Conservation (phyloP, 2,329 filamentous ascomycete species). For the Trichoderma sp. region DNA sequence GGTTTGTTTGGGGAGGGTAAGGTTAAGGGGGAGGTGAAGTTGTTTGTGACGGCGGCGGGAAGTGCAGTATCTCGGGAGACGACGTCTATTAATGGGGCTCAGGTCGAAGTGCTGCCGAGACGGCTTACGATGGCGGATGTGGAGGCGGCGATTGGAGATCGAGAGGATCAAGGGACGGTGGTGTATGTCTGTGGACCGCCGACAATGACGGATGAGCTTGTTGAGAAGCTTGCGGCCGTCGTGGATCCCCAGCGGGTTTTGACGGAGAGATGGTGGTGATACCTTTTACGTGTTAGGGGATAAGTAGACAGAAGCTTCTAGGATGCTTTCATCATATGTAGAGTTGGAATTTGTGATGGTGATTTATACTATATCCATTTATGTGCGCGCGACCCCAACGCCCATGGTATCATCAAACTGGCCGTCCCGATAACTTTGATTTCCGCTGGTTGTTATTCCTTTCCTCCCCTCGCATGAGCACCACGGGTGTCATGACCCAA, state of each 20-base stretch:
- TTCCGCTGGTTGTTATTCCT: not conserved
- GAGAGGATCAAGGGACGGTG: slow-evolving; percentile 42
- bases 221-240: slow-evolving; percentile 45
- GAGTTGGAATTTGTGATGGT: slow-evolving; percentile 11
- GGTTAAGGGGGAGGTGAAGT: slow-evolving; percentile 43
- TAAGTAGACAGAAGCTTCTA: not conserved
- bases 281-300: too few species aligned
- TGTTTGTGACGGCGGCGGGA: slow-evolving; percentile 49
- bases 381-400: slow-evolving; percentile 15
- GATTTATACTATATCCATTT: not conserved
- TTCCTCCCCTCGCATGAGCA: not conserved
- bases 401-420: slow-evolving; percentile 21
- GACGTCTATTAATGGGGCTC: slow-evolving; percentile 3
- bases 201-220: slow-evolving; percentile 67
- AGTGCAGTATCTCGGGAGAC: not conserved
- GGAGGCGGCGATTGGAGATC: slow-evolving; percentile 39
- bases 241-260: slow-evolving; percentile 52
- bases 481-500: not conserved
- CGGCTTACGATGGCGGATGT: slow-evolving; percentile 49
- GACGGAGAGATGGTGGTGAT: slow-evolving; percentile 65
- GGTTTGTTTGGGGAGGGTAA: slow-evolving; percentile 40
- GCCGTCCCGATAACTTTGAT: slow-evolving; percentile 1
- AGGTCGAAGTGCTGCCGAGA: slow-evolving; percentile 33
- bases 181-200: slow-evolving; percentile 71
- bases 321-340: not conserved